A percentile compares a stretch with the other conserved stretches of the same genome.
These are phyloP conservation scores for Amylostereum chailletii DNA, from an alignment of 1,284 basidiomycete genomes.

Conservation along the genomic window DNA sequence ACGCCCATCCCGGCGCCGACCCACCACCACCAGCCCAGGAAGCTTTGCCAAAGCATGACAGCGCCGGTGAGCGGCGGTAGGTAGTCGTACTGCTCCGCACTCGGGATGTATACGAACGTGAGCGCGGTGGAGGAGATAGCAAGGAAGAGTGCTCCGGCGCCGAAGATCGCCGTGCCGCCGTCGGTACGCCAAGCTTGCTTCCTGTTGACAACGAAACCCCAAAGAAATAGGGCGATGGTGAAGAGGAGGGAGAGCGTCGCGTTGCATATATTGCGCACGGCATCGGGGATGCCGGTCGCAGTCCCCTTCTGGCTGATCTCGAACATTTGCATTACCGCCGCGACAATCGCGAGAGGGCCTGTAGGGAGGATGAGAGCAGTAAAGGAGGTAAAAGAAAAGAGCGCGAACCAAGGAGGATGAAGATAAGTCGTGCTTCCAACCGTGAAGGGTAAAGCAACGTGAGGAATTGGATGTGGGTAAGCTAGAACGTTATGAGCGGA, in stretches of 20 bases:
- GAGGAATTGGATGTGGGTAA: constrained; percentile 97
- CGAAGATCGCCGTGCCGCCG: constrained; percentile 94
- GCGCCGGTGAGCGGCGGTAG: constrained; percentile 80
- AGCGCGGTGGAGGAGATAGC: constrained; percentile 75
- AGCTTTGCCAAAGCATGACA: constrained; percentile 88
- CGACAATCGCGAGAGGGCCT: constrained; percentile 82
- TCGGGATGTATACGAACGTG: constrained; percentile 80
- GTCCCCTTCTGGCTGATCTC: constrained; percentile 46
- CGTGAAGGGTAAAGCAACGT: constrained; percentile 92
- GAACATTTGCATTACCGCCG: constrained; percentile 81
- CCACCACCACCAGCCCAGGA: constrained; percentile 97
- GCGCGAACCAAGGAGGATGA: constrained; percentile 65
- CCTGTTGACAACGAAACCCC: constrained; percentile 89
- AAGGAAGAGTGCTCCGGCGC: constrained; percentile 70
- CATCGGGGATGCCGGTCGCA: constrained; percentile 59
- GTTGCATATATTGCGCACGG: constrained; percentile 91
- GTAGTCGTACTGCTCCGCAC: constrained; percentile 80
- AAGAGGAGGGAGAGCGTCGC: constrained; percentile 92
- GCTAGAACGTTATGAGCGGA: constrained; percentile 34
- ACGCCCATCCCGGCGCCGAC: constrained; percentile 47
- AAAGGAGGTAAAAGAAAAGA: background rate
- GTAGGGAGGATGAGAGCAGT: constrained; percentile 5
- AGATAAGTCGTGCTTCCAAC: constrained; percentile 87
- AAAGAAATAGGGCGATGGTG: constrained; percentile 82
- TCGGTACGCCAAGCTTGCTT: constrained; percentile 91